Evolutionary conservation across 306 rosid genomes (phyloP).

Genomic region (Senna tora): DNA sequence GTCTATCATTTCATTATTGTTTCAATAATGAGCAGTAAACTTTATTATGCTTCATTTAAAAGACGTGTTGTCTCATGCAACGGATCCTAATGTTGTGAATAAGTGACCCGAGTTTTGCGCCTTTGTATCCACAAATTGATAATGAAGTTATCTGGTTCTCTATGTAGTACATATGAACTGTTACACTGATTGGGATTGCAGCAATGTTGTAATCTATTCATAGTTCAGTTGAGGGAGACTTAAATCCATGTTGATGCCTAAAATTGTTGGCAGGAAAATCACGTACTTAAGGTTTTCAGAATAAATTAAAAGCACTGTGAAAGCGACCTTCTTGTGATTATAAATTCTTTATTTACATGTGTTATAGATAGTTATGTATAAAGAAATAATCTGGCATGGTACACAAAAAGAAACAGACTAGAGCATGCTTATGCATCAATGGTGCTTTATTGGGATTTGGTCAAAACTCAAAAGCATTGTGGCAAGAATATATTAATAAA

Average conservation of each 20-base stretch:
- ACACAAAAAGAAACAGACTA: neutral
- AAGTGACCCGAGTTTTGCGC: slow-evolving; percentile 7
- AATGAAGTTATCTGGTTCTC: neutral
- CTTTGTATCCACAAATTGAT: neutral
- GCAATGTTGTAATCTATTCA: neutral
- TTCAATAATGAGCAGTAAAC: slow-evolving; percentile 5
- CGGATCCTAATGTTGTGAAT: neutral
- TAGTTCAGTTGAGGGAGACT: neutral
- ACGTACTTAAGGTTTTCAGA: neutral
- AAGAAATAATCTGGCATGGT: neutral
- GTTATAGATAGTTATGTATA: neutral
- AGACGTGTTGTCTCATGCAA: neutral
- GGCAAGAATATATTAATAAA: neutral
- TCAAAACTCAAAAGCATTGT: neutral
- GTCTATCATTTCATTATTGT: slow-evolving; percentile 13
- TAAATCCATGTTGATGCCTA: neutral
- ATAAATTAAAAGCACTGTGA: neutral
- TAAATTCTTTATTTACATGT: neutral
- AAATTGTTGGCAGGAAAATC: neutral
- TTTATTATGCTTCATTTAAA: neutral
- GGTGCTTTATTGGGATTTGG: neutral
- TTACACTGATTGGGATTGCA: neutral
- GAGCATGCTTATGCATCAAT: neutral
- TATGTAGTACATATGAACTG: neutral
- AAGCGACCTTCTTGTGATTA: neutral